Evolutionary conservation across 2,329 filamentous ascomycete species (phyloP), one percentile per base, ranked within the genome.

Genomic region (Pyricularia sp.): DNA sequence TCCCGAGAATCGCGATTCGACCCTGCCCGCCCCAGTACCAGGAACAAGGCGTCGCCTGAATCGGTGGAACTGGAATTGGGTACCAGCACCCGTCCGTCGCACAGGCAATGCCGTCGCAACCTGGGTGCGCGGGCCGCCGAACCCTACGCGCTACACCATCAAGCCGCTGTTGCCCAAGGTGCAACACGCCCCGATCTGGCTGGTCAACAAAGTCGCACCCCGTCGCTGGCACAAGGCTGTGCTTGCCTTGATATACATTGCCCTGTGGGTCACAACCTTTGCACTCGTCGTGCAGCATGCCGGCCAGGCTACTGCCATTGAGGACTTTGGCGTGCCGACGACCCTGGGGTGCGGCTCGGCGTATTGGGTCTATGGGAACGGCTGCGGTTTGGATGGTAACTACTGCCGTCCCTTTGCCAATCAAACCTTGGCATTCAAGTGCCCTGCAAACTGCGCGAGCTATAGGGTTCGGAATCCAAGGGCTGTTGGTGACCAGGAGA

Each of bases 321-420:
- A 84, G 17, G 88, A 86, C 65, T 92, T 90, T 81, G 91, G 90
- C 20, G 82, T 80, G 64, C 90, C 91, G 0, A 82, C 85, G 68
- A 82, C 84, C 68, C 86, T 94, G 63, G 81, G 86, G 33, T 95
- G 92, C 77, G 86, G 85, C 14, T 83, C 85, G 68, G 85, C 88
- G 17, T 92, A 91, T 75, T 95, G 92, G 91, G 84, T 81, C 10
- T 77, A 87, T 55, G 89, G 88, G 42, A 94, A 93, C 74, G 81
- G 80, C 14, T 95, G 92, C 76, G 92, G 91, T 0, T 75, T 94
- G 17, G 88, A 94, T 72, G 92, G 92, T 7, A 87, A 88, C 70
- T 82, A 87, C 67, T 95, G 92, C 75, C 86, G 91, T 10, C 92
- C 92, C 0, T 95, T 95, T 74, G 85, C 85, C 69, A 89, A 88